Evolutionary conservation across 345 rosid genomes (phyloP).

Genomic region (Populus euphratica): DNA sequence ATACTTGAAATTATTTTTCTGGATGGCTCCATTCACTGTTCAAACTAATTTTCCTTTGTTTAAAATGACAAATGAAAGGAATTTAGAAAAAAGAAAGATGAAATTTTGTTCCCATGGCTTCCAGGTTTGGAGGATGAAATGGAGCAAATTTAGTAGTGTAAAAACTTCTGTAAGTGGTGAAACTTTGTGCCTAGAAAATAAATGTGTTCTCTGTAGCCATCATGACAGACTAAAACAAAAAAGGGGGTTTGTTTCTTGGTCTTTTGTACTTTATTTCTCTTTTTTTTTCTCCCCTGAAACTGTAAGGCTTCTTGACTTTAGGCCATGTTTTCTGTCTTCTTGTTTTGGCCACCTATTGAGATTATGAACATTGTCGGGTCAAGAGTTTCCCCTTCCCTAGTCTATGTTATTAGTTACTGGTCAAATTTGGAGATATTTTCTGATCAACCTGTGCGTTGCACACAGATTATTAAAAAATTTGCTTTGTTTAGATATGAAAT

Average conservation of each 20-base stretch:
- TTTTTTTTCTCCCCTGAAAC: too few relatives aligned
- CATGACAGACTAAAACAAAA: too few relatives aligned
- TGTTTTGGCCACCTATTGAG: too few relatives aligned
- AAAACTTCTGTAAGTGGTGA: neutral
- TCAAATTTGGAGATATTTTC: neutral
- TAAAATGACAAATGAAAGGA: neutral
- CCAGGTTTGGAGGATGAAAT: neutral
- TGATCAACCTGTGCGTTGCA: neutral
- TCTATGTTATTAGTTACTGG: neutral
- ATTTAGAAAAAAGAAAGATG: neutral
- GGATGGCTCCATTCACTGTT: neutral
- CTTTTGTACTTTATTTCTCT: too few relatives aligned
- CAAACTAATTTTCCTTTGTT: neutral
- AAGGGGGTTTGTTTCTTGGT: too few relatives aligned
- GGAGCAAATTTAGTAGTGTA: neutral
- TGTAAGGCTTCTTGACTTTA: too few relatives aligned
- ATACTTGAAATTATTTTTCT: neutral
- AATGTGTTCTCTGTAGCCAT: neutral
- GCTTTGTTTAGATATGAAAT: neutral
- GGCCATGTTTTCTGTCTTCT: too few relatives aligned
- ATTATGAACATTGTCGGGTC: neutral
- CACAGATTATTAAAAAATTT: neutral
- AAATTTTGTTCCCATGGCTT: too few relatives aligned
- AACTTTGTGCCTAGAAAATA: neutral
- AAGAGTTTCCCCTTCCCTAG: neutral